Conservation (phyloP, 768 basidiomycete genomes). For the Amylocystis lapponica region DNA sequence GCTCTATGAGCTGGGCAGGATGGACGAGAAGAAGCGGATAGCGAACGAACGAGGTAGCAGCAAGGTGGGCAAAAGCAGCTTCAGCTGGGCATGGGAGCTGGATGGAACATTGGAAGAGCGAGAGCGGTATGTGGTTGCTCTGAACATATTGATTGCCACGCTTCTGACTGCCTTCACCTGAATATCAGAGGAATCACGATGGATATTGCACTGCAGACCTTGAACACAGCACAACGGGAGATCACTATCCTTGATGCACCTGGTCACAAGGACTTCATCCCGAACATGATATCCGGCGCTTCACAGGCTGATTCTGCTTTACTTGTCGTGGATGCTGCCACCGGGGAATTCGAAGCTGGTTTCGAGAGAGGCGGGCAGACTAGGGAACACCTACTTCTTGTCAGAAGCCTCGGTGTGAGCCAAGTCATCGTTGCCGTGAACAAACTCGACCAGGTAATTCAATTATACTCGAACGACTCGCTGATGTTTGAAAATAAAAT, state of each 20-base stretch:
- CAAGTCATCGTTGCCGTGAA: slow-evolving; percentile 92
- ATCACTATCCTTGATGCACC: slow-evolving; percentile 97
- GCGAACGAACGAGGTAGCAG: slow-evolving; percentile 87
- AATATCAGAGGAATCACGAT: slow-evolving; percentile 87
- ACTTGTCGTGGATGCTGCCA: slow-evolving; percentile 85
- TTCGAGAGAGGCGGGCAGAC: slow-evolving; percentile 95
- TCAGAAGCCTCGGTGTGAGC: slow-evolving; percentile 85
- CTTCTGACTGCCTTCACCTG: slow-evolving; percentile 1
- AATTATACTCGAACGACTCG: not conserved
- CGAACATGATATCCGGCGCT: slow-evolving; percentile 99
- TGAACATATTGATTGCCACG: no score
- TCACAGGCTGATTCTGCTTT: slow-evolving; percentile 94
- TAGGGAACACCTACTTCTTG: slow-evolving; percentile 87
- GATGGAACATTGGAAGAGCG: slow-evolving; percentile 92
- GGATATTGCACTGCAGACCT: slow-evolving; percentile 85
- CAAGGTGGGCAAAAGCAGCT: slow-evolving; percentile 90
- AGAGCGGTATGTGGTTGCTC: slow-evolving; percentile 57
- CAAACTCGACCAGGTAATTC: slow-evolving; percentile 83
- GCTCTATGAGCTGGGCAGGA: slow-evolving; percentile 83
- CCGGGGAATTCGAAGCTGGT: slow-evolving; percentile 93
- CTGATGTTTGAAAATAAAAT: not conserved
- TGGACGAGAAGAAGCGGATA: slow-evolving; percentile 79
- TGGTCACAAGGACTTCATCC: slow-evolving; percentile 95
- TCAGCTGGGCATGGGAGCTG: slow-evolving; percentile 97
- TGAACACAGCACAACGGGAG: slow-evolving; percentile 65